Percentiles rank a stretch among this genome's conserved stretches.
Evolutionary conservation across 2,329 filamentous ascomycete genomes (phyloP).

Genomic region (Nakataea oryzae): DNA sequence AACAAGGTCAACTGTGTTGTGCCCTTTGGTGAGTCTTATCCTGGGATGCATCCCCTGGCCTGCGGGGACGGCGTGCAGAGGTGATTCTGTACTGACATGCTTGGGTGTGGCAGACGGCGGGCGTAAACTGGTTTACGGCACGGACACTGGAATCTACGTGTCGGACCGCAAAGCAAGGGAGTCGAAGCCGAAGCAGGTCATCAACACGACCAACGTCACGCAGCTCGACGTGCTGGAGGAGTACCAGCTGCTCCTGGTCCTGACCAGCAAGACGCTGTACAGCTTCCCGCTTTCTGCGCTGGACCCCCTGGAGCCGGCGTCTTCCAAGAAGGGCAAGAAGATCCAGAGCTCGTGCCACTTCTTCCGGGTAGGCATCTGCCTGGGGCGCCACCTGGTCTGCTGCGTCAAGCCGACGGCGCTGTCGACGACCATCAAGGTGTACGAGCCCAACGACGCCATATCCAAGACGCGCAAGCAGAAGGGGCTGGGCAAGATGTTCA

Average conservation of each 20-base stretch:
- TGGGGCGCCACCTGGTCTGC: slow-evolving; percentile 89
- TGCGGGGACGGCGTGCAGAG: neutral
- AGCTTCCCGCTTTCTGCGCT: slow-evolving; percentile 83
- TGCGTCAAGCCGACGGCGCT: slow-evolving; percentile 90
- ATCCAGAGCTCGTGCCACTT: slow-evolving; percentile 97
- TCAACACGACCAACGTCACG: slow-evolving; percentile 80
- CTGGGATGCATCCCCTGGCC: neutral
- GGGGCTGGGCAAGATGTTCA: slow-evolving; percentile 92
- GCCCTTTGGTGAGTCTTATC: slow-evolving; percentile 60
- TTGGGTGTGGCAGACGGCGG: slow-evolving; percentile 61
- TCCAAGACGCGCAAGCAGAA: slow-evolving; percentile 92
- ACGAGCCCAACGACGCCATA: slow-evolving; percentile 91
- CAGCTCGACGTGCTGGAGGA: slow-evolving; percentile 96
- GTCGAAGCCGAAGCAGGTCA: slow-evolving; percentile 65
- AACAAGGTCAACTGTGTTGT: slow-evolving; percentile 93
- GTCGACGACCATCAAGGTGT: slow-evolving; percentile 97
- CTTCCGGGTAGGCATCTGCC: slow-evolving; percentile 93
- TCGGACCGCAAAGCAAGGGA: slow-evolving; percentile 80
- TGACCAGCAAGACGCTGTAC: slow-evolving; percentile 86
- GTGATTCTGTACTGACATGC: slow-evolving; percentile 9
- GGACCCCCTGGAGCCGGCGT: slow-evolving; percentile 69
- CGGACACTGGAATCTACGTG: slow-evolving; percentile 86
- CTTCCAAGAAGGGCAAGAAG: slow-evolving; percentile 83
- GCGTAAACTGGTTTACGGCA: slow-evolving; percentile 87
- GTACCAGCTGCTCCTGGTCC: slow-evolving; percentile 80